These are phyloP conservation scores for Phytophthora pinifolia DNA, from an alignment of 352 stramenopile genomes.

Conservation along the genomic window DNA sequence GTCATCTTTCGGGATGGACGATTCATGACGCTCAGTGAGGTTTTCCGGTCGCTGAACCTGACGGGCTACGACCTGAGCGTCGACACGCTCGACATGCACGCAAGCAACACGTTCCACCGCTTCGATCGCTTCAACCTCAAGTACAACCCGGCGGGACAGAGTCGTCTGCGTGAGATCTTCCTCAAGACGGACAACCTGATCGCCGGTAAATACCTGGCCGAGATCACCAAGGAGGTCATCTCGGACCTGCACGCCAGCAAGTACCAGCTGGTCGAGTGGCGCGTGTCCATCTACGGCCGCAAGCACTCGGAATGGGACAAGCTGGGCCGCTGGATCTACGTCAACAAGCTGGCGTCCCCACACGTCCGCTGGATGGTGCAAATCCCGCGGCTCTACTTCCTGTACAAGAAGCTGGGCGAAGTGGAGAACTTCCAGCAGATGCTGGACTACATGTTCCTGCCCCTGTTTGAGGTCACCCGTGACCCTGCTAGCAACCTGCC, in stretches of 20 bases:
- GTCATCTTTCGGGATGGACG: conserved; percentile 96
- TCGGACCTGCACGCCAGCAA: conserved; percentile 89
- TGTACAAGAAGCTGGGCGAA: conserved; percentile 94
- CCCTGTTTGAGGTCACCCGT: conserved; percentile 97
- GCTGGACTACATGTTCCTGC: conserved; percentile 98
- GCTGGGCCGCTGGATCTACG: conserved; percentile 96
- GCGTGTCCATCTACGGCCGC: conserved; percentile 94
- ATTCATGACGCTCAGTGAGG: conserved; percentile 95
- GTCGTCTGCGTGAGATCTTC: conserved; percentile 97
- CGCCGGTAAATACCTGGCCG: conserved; percentile 93
- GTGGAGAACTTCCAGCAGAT: conserved; percentile 97
- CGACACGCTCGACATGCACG: conserved; percentile 98
- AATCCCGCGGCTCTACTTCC: conserved; percentile 95
- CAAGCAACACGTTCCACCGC: conserved; percentile 99
- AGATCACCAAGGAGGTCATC: conserved; percentile 95
- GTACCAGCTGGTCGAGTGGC: conserved; percentile 95
- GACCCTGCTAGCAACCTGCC: conserved; percentile 92
- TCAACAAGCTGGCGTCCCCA: conserved; percentile 88
- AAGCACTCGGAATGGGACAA: conserved; percentile 96
- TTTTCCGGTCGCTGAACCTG: conserved; percentile 92
- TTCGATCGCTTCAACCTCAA: conserved; percentile 99
- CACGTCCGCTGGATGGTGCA: conserved; percentile 99
- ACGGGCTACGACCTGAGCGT: conserved; percentile 98
- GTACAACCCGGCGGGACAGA: conserved; percentile 97
- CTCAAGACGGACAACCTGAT: conserved; percentile 99